Evolutionary conservation across 305 asterid species (phyloP), one percentile per base, ranked within the genome.

Genomic region (Fraxinus dipetala): DNA sequence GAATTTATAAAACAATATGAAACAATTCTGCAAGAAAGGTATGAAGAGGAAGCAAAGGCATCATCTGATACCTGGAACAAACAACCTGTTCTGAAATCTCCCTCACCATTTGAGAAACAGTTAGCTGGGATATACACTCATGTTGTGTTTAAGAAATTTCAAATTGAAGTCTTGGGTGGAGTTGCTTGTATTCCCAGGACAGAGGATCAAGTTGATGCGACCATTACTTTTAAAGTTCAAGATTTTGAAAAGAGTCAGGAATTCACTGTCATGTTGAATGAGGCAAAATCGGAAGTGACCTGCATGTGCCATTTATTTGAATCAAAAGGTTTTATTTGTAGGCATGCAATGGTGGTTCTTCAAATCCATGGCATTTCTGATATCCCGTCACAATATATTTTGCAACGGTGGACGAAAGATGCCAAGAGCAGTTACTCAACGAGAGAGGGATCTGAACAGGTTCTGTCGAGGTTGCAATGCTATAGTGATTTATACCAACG

Each of bases 61-160:
- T 88, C 91, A 82, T 95, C 89, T 69, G 98, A 95, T 85, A 95
- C 96, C 43, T 95, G 94, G 94, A 93, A 91, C 85, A 95, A 90
- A 81, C 98, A 87, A 85, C 98, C 97, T 9, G 89, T 93, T 69
- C 85, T 96, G 87, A 95, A 88, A 85, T 96, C 99, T 70, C 99
- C 98, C 8, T 96, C 99, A 18, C 99, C 99, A 61, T 96, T 94
- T 82, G 99, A 95, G 93, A 96, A 96, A 88, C 95, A 94, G 5
- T 84, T 93, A 72, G 91, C 98, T 20, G 90, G 88, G 76, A 79
- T 91, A 31, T 96, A 93, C 84, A 92, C 98, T 16, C 88, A 90
- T 85, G 89, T 95, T 13, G 91, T 96, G 78, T 91, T 96, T 76
- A 91, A 87, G 90, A 95, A 89, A 88, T 96, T 95, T 86, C 98